Percentiles rank a stretch among this genome's conserved stretches.
These are phyloP conservation scores for Maudiozyma serrabonitensis DNA, from an alignment of 805 yeast genomes.

Conservation along the genomic window DNA sequence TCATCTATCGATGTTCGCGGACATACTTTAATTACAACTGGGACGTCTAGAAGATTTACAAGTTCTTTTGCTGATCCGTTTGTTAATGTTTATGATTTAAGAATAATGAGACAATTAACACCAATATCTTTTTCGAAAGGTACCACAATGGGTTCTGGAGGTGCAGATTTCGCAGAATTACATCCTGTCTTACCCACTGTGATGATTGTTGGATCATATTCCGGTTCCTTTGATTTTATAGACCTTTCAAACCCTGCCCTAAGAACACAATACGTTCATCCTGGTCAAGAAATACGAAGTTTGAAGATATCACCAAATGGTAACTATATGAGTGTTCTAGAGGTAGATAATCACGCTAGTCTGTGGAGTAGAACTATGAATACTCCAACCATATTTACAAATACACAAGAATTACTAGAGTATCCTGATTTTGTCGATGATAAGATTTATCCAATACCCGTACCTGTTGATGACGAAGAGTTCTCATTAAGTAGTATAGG, in stretches of 20 bases:
- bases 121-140: slow-evolving; percentile 73
- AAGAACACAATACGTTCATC: slow-evolving; percentile 28
- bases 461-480: slow-evolving; percentile 34
- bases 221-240: slow-evolving; percentile 78
- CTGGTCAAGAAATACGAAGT: slow-evolving; percentile 26
- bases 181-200: slow-evolving; percentile 83
- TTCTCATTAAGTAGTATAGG: slow-evolving; percentile 68
- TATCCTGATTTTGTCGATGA: slow-evolving; percentile 42
- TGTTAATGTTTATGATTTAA: slow-evolving; percentile 71
- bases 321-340: slow-evolving; percentile 63
- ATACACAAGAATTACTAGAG: slow-evolving; percentile 37
- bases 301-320: slow-evolving; percentile 46
- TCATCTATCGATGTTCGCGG: slow-evolving; percentile 60
- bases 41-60: slow-evolving; percentile 59
- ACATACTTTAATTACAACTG: slow-evolving; percentile 66
- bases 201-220: slow-evolving; percentile 58
- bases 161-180: slow-evolving; percentile 73
- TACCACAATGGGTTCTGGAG: slow-evolving; percentile 42
- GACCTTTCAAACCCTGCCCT: slow-evolving; percentile 71
- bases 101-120: slow-evolving; percentile 58
- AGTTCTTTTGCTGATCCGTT: slow-evolving; percentile 61
- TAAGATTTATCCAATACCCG: slow-evolving; percentile 21
- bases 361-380: slow-evolving; percentile 24
- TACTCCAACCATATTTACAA: slow-evolving; percentile 16
- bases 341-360: slow-evolving; percentile 43